Conservation (phyloP, 176 grass and related monocot genomes). For the Juncus effusus region DNA sequence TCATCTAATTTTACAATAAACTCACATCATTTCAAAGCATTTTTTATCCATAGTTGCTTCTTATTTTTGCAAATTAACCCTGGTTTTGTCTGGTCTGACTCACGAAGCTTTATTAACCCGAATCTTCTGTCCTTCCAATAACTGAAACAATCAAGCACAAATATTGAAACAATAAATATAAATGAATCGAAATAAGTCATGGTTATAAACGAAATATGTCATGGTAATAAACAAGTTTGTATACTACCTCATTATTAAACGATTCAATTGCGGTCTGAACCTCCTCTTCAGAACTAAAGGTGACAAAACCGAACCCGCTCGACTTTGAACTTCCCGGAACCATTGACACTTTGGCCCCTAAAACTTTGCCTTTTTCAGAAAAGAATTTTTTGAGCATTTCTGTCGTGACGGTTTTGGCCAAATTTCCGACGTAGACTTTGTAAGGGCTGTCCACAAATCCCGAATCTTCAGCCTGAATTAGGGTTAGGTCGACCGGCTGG, state of each 20-base stretch:
- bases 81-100: not conserved
- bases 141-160: conserved; percentile 41
- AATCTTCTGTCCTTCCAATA: conserved; percentile 95
- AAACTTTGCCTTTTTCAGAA: conserved; percentile 76
- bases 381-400: conserved; percentile 87
- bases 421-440: conserved; percentile 96
- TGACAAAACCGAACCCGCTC: conserved; percentile 78
- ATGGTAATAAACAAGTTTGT: not conserved
- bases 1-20: not conserved
- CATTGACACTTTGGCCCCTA: conserved; percentile 78
- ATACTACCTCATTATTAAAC: conserved; percentile 67
- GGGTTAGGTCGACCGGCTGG: conserved; percentile 36
- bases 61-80: not conserved
- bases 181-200: not conserved
- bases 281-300: conserved; percentile 82
- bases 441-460: conserved; percentile 85
- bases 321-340: conserved; percentile 78
- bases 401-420: conserved; percentile 68
- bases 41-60: not conserved
- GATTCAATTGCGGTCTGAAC: conserved; percentile 79
- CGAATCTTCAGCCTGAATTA: conserved; percentile 48
- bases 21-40: not conserved
- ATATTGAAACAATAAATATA: conserved; percentile 1
- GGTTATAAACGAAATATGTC: not conserved
- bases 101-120: conserved; percentile 84